Evolutionary conservation across 768 basidiomycete genomes (phyloP).

Genomic region (Boletus speciosus): DNA sequence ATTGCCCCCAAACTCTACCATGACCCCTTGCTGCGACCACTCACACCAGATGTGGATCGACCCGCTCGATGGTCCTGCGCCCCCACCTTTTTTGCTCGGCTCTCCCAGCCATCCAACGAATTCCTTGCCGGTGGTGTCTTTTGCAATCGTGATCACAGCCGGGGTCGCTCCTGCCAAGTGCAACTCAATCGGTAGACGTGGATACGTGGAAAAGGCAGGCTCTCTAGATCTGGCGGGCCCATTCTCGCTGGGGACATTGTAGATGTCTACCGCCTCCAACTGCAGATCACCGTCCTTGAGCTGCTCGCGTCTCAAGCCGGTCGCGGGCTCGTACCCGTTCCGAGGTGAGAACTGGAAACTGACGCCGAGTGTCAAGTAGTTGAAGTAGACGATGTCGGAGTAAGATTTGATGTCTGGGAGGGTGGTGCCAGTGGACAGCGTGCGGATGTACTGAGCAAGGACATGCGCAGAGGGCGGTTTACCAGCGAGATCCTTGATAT

Average conservation of each 20-base stretch:
- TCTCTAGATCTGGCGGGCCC: constrained; percentile 45
- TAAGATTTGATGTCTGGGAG: constrained; percentile 72
- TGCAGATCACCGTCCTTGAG: constrained; percentile 49
- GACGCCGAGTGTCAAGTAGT: constrained; percentile 74
- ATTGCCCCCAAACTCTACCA: constrained; percentile 83
- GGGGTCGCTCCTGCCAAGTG: constrained; percentile 38
- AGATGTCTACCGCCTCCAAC: constrained; percentile 78
- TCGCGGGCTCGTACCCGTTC: constrained; percentile 57
- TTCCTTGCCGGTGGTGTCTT: constrained; percentile 66
- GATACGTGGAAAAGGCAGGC: constrained; percentile 54
- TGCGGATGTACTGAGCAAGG: constrained; percentile 42
- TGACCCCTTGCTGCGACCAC: constrained; percentile 77
- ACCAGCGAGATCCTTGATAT: constrained; percentile 45
- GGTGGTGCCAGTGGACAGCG: constrained; percentile 27
- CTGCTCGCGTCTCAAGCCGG: constrained; percentile 42
- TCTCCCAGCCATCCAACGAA: constrained; percentile 78
- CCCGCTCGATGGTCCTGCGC: constrained; percentile 75
- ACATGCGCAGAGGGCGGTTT: constrained; percentile 44
- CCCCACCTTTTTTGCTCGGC: constrained; percentile 88
- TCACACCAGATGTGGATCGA: constrained; percentile 94
- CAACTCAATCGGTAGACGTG: constrained; percentile 51
- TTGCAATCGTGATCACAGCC: constrained; percentile 39
- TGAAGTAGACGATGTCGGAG: constrained; percentile 82
- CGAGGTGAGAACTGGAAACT: constrained; percentile 74
- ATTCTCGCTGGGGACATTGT: constrained; percentile 52